These are phyloP conservation scores for Podospora pseudocomata DNA, from an alignment of 495 filamentous ascomycete genomes.

Conservation along the genomic window DNA sequence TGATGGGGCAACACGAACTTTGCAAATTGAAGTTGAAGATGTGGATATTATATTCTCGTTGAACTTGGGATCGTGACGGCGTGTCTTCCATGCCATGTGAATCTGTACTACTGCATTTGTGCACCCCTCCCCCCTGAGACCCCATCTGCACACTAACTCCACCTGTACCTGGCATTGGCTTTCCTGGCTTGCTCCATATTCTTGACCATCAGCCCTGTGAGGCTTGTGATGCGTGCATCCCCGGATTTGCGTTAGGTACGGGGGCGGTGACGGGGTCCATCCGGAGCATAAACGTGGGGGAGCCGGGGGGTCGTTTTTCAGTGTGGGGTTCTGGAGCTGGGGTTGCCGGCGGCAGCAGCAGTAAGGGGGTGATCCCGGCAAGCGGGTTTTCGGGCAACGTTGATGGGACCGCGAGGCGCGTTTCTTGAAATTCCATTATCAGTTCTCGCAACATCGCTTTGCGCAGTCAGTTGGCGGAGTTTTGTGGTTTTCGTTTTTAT, in stretches of 20 bases:
- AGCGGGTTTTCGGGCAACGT: background rate
- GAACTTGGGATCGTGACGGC: too few relatives aligned
- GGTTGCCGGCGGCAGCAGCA: background rate
- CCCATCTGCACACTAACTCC: background rate
- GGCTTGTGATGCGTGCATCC: background rate
- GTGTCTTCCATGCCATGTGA: background rate
- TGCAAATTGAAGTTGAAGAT: too few relatives aligned
- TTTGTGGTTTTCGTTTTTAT: background rate
- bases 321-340: background rate
- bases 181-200: background rate
- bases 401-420: background rate
- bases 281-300: background rate
- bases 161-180: background rate
- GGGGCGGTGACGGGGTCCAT: background rate
- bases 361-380: background rate
- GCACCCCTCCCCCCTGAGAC: background rate
- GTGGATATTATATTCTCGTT: too few relatives aligned
- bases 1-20: too few relatives aligned
- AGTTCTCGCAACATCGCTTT: background rate
- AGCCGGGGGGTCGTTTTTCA: background rate
- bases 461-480: background rate
- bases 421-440: background rate
- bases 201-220: background rate
- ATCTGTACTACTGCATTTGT: background rate
- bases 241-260: background rate